These are phyloP conservation scores for Ustilago curta DNA, from an alignment of 1,284 basidiomycete species.

Conservation along the genomic window DNA sequence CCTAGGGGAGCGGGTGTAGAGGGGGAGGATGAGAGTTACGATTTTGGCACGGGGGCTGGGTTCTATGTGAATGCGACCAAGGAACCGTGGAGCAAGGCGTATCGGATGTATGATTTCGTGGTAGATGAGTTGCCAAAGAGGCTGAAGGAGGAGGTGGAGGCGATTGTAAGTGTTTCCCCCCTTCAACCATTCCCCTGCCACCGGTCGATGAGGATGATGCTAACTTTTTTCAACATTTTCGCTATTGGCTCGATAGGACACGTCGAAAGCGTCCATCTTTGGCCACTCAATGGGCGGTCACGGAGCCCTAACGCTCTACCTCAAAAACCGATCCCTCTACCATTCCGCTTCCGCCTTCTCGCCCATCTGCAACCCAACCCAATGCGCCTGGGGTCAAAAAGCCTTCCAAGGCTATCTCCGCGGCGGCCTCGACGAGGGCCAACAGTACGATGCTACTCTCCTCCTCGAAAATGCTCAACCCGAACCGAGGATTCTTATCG, in stretches of 20 bases:
- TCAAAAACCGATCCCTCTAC: conserved; percentile 78
- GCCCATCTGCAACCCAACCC: conserved; percentile 88
- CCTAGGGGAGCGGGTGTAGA: conserved; percentile 91
- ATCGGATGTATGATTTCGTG: conserved; percentile 66
- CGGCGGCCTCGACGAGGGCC: conserved; percentile 79
- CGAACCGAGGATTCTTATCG: conserved; percentile 69
- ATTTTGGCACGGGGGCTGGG: conserved; percentile 71
- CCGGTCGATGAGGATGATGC: too few species aligned
- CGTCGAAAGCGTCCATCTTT: conserved; percentile 51
- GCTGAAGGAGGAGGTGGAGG: conserved; percentile 39
- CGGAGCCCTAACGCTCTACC: conserved; percentile 91
- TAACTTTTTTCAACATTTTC: too few species aligned
- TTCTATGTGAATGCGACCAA: conserved; percentile 68
- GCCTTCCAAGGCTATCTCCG: conserved; percentile 89
- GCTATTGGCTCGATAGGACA: conserved; percentile 21
- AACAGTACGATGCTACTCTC: conserved; percentile 85
- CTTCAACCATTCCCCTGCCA: too few species aligned
- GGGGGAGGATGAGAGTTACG: conserved; percentile 82
- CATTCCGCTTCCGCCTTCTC: conserved; percentile 93
- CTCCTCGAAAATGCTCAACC: conserved; percentile 77
- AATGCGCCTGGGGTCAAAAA: conserved; percentile 90
- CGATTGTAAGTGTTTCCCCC: conserved; percentile 20
- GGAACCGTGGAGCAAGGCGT: conserved; percentile 59
- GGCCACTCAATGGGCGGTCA: conserved; percentile 87
- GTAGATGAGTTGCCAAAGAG: conserved; percentile 55